Evolutionary conservation across 129 eudicot genomes (phyloP), one percentile per base, ranked within the genome.

Genomic region (Lactuca sativa): DNA sequence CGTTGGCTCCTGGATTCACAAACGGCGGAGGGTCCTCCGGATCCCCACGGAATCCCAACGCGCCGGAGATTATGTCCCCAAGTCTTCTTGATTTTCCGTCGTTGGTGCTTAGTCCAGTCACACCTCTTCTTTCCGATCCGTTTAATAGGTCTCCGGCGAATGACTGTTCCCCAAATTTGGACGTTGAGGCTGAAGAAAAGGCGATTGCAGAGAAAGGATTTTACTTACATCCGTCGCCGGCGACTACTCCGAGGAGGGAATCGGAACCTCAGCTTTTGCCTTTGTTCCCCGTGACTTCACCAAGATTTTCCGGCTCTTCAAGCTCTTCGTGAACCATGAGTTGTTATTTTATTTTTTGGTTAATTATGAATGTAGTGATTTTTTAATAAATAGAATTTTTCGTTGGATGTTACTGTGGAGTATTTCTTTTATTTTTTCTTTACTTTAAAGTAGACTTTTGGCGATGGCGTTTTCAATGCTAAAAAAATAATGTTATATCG

Each of bases 51-150:
- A 72, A 66, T 34, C 74, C 72, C 62, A 72, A 59, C 21, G 47
- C 86, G 12, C 70, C 80, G 11, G 96, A 84, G 25, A 73, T 86
- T 73, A 60, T 89, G 1, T 92, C 96, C 0, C 96, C 98, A 0
- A 86, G 92, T 33, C 5, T 86, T 4, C 90, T 92, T 3, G 84
- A 89, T 72, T 92, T 89, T 59, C 95, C 96, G 6, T 66, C 90
- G 13, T 77, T 92, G 53, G 83, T 49, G 14, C 84, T 92, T 53
- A 84, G 92, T 71, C 98, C 96, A 33, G 98, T 92, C 2, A 92
- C 98, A 1, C 98, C 98, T 3, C 84, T 92, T 1, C 77, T 75
- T 10, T 84, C 81, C 71, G 98, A 92, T 80, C 91, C 90, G 81
- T 92, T 92, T 44, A 84, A 74, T 31, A 59, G 92, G 71, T 83